These are phyloP conservation scores for Candida freyschussii DNA, from an alignment of 1,139 yeast genomes.

Conservation along the genomic window DNA sequence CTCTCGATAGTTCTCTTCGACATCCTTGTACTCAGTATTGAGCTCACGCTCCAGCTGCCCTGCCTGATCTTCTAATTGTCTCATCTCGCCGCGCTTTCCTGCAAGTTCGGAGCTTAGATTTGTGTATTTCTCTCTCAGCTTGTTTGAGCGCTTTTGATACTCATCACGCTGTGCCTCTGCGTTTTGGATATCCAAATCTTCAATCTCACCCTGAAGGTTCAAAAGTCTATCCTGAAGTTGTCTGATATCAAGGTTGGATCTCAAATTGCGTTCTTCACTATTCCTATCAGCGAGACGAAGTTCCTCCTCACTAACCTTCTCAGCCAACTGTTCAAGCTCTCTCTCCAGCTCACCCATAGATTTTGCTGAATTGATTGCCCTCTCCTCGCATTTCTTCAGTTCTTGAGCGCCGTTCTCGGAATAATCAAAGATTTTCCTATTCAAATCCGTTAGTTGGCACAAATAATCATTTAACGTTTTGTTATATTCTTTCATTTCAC, in stretches of 20 bases:
- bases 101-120: conserved; percentile 64
- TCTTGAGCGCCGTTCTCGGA: conserved; percentile 21
- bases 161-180: conserved; percentile 63
- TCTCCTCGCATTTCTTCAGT: conserved; percentile 36
- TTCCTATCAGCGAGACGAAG: conserved; percentile 42
- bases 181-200: conserved; percentile 44
- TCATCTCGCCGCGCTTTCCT: conserved; percentile 77
- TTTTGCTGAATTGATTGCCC: background rate
- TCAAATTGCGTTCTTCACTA: conserved; percentile 47
- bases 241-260: conserved; percentile 51
- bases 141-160: conserved; percentile 55
- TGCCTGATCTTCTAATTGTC: conserved; percentile 76
- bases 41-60: conserved; percentile 53
- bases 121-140: conserved; percentile 52
- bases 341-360: conserved; percentile 37
- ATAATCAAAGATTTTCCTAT: conserved; percentile 8
- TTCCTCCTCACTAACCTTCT: conserved; percentile 28
- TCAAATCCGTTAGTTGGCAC: conserved; percentile 2
- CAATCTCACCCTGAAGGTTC: conserved; percentile 34
- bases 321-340: conserved; percentile 42
- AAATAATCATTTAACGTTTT: background rate
- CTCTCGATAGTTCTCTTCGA: conserved; percentile 57
- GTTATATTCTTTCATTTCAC: no score
- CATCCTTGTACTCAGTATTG: conserved; percentile 62
- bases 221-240: conserved; percentile 34